Evolutionary conservation across 306 rosid species (phyloP).

Genomic region (Lagenaria siceraria): DNA sequence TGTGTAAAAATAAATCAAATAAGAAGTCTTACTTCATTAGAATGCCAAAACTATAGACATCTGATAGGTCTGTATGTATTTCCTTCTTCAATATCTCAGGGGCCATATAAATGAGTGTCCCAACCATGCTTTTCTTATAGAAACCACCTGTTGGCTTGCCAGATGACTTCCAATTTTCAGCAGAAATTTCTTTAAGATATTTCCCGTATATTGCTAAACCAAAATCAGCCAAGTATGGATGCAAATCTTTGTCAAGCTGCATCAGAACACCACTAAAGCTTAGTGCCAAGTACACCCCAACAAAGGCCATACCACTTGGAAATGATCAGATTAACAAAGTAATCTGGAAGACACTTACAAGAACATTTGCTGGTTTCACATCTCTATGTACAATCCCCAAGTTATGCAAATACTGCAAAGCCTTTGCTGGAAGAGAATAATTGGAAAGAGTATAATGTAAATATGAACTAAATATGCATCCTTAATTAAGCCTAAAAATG

Average conservation of each 20-base stretch:
- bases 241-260: constrained; percentile 70
- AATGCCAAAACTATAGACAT: constrained; percentile 82
- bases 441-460: constrained; percentile 8
- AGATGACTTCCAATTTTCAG: constrained; percentile 69
- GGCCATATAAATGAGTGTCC: constrained; percentile 87
- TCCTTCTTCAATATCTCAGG: constrained; percentile 88
- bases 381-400: constrained; percentile 92
- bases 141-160: constrained; percentile 98
- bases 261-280: constrained; percentile 9
- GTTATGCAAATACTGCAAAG: constrained; percentile 80
- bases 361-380: constrained; percentile 93
- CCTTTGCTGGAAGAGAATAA: constrained; percentile 50
- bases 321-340: neutral
- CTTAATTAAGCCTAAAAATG: neutral
- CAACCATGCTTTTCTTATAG: constrained; percentile 88
- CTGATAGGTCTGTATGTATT: constrained; percentile 73
- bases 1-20: neutral
- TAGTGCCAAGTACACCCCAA: neutral
- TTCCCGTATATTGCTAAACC: constrained; percentile 76
- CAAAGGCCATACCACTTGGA: neutral
- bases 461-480: neutral
- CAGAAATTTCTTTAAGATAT: constrained; percentile 49
- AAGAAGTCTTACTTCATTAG: constrained; percentile 57
- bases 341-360: constrained; percentile 35
- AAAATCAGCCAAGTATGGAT: constrained; percentile 79